phyloP scores from a whole-genome alignment of 1,139 yeast species.

The Williopsis jadinii region DNA sequence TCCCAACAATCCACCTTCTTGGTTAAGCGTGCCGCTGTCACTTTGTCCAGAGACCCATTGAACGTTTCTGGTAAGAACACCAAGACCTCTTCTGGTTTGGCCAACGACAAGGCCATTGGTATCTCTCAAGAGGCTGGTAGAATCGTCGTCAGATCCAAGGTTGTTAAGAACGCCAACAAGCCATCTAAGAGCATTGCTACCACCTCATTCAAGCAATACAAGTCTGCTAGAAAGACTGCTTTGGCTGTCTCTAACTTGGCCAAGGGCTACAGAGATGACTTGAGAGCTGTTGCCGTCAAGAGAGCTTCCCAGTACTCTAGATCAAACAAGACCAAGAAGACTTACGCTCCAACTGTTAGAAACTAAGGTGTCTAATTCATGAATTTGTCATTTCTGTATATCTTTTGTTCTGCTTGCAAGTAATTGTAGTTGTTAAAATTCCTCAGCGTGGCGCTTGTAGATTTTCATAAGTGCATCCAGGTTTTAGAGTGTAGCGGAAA shows the following conservation, averaged over 20 bases:
- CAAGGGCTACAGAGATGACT: conserved; percentile 41
- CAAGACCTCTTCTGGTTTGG: conserved; percentile 38
- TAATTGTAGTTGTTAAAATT: too few species aligned
- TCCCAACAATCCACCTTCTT: conserved; percentile 38
- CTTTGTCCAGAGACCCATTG: conserved; percentile 42
- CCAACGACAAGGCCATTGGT: conserved; percentile 41
- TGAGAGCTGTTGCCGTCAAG: conserved; percentile 37
- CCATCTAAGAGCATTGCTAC: conserved; percentile 33
- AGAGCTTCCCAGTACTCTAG: conserved; percentile 38
- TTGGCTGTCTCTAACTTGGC: conserved; percentile 37
- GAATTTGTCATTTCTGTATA: conserved; percentile 5
- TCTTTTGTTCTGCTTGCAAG: not conserved
- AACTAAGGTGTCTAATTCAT: conserved; percentile 9
- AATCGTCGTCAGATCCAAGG: conserved; percentile 35
- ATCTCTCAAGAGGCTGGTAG: conserved; percentile 32
- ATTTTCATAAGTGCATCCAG: too few species aligned
- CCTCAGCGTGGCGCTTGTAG: not conserved
- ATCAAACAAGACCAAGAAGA: conserved; percentile 30
- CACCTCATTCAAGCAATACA: conserved; percentile 34
- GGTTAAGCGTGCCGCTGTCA: conserved; percentile 39
- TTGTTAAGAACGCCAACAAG: conserved; percentile 34
- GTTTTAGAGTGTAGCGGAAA: too few species aligned
- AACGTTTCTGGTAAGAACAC: conserved; percentile 40
- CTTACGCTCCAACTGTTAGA: conserved; percentile 23
- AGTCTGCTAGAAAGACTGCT: conserved; percentile 35